Evolutionary conservation across 2,329 filamentous ascomycete genomes (phyloP).

Genomic region (Alternaria brassicicola): DNA sequence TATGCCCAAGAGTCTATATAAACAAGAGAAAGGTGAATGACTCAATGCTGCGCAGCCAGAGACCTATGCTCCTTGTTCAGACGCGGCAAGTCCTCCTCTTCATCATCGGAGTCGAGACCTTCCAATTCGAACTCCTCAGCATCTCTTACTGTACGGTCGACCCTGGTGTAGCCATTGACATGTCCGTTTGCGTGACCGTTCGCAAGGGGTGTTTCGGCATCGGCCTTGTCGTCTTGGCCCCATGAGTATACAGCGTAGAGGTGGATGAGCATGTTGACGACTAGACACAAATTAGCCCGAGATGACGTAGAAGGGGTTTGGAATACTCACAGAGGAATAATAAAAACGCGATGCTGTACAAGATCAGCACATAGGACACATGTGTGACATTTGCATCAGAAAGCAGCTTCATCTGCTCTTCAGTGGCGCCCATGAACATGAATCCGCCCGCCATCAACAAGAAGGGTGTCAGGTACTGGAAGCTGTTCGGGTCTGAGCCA

Average conservation of each 20-base stretch:
- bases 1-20: neutral
- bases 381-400: slow-evolving; percentile 78
- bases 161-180: slow-evolving; percentile 51
- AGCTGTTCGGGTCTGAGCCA: slow-evolving; percentile 72
- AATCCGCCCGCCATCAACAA: slow-evolving; percentile 91
- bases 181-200: slow-evolving; percentile 36
- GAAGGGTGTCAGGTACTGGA: slow-evolving; percentile 73
- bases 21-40: neutral
- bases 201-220: slow-evolving; percentile 42
- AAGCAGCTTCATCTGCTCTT: slow-evolving; percentile 89
- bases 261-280: slow-evolving; percentile 82
- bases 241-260: slow-evolving; percentile 74
- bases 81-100: slow-evolving; percentile 57
- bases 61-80: slow-evolving; percentile 35
- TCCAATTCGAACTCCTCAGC: slow-evolving; percentile 94
- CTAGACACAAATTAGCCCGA: slow-evolving; percentile 45
- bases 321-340: slow-evolving; percentile 75
- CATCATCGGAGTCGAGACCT: slow-evolving; percentile 86
- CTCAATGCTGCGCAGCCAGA: slow-evolving; percentile 21
- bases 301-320: fast-evolving
- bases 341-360: slow-evolving; percentile 89
- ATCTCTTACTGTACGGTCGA: slow-evolving; percentile 70
- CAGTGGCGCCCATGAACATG: slow-evolving; percentile 96
- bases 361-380: slow-evolving; percentile 88
- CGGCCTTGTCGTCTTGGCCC: slow-evolving; percentile 48